Base-by-base conservation (phyloP, 2,329 filamentous ascomycete species). In the Pseudogymnoascus sp. region DNA sequence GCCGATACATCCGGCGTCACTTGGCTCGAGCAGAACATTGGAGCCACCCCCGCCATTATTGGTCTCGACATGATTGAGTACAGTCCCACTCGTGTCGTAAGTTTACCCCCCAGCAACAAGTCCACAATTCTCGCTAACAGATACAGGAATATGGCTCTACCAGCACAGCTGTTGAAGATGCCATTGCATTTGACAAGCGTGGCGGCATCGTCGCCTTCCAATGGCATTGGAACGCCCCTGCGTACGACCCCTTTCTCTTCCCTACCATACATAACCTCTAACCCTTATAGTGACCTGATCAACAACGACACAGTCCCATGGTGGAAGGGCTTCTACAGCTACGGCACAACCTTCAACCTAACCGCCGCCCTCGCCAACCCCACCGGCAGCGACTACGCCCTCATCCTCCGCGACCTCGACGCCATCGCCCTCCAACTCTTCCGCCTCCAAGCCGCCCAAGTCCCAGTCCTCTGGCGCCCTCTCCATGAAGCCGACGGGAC, bases 171-270 rank as follows among this genome's bases (percentile, higher is more conserved):
- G 73, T 80, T 4, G 78, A 81, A 64, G 76, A 80, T 16, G 78
- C 78, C n/a, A 77, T 81, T 57, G 71, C 72, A 1, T 78, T 78
- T 66, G 72, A 75, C 57, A 69, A 73, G 34, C 71, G 73, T 5
- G 79, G 78, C 45, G 79, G 79, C 5, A 80, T 81, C 62, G 70
- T 81, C 23, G 77, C 79, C 0, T 75, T 80, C 34, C 71, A 75
- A 16, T 81, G 79, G 79, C 79, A 81, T 69, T 81, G 79, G 79
- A 78, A 78, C 40, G 76, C 78, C 0, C 78, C 78, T 12, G 68
- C 69, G 64, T 66, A 63, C 26, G 64, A 3, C 23, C 26, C 23
- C 26, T 10, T 37, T 8, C 11, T 51, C 18, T 36, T 21, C 12
- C n/a, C 2, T 40, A 2, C 36, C 4, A 12, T 11, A 64, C 66